Evolutionary conservation across 805 yeast species (phyloP).

Genomic region (Ascoidea tarda): DNA sequence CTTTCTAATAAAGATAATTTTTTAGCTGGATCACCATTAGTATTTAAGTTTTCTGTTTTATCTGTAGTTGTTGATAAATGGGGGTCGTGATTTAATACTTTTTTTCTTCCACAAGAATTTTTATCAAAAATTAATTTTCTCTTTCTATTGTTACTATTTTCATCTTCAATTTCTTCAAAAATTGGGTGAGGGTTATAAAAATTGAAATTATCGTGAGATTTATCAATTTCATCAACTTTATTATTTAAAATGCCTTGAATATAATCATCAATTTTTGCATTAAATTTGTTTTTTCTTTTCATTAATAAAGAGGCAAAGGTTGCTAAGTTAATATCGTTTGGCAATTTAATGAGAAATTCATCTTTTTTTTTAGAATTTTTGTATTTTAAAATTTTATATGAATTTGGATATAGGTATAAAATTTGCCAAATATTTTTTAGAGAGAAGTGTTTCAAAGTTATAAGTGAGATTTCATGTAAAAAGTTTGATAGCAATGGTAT

Average conservation of each 20-base stretch:
- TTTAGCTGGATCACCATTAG: too few relatives aligned
- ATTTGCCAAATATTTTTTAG: neutral
- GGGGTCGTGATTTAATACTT: neutral
- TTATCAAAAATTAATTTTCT: neutral
- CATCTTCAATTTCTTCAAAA: neutral
- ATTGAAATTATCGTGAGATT: neutral
- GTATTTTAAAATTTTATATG: neutral
- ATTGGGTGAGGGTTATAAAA: neutral
- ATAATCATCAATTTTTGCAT: too few relatives aligned
- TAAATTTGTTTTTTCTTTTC: neutral
- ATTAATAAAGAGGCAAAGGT: too few relatives aligned
- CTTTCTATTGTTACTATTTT: too few relatives aligned
- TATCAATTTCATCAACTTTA: neutral
- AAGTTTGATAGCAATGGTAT: neutral
- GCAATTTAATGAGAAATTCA: neutral
- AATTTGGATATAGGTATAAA: neutral
- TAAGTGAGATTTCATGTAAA: neutral
- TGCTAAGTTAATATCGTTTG: neutral
- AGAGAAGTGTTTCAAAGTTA: neutral
- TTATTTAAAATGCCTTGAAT: too few relatives aligned
- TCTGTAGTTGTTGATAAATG: neutral
- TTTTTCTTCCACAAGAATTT: neutral
- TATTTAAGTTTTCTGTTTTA: too few relatives aligned
- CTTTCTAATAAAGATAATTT: neutral
- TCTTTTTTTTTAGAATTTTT: too few relatives aligned